Percentiles rank a stretch among this genome's conserved stretches.
Conservation (phyloP, 139 green algal genomes). For the Tetradesmus lagerheimii region DNA sequence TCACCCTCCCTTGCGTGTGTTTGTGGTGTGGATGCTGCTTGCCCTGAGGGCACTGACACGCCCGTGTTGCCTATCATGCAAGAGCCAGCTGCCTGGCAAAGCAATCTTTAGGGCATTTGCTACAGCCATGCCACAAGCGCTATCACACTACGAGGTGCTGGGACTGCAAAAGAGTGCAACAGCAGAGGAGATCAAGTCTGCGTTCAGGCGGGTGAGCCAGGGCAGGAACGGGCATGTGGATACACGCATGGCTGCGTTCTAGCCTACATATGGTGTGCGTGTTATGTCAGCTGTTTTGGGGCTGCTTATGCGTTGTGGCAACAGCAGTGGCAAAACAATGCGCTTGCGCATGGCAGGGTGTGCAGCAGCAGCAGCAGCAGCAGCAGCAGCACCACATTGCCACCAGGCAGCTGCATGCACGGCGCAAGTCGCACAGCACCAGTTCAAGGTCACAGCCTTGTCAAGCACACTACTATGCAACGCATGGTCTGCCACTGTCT, state of each 20-base stretch:
- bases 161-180: slow-evolving; percentile 24
- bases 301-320: too few species aligned
- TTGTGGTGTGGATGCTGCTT: neutral
- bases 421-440: neutral
- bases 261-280: too few species aligned
- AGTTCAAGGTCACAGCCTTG: neutral
- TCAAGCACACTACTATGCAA: neutral
- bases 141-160: slow-evolving; percentile 46
- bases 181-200: slow-evolving; percentile 52
- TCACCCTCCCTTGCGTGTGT: neutral
- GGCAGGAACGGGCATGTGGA: neutral
- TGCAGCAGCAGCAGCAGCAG: too few species aligned
- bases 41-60: neutral
- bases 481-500: neutral
- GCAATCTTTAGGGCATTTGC: neutral
- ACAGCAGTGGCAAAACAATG: too few species aligned
- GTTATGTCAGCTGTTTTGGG: too few species aligned
- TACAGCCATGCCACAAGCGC: neutral
- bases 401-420: neutral
- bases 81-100: neutral
- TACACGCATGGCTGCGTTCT: neutral
- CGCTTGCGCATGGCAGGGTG: too few species aligned
- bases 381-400: neutral
- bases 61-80: neutral
- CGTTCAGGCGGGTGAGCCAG: slow-evolving; percentile 44